Evolutionary conservation across 164 flowering plant genomes (phyloP).

Genomic region (Litsea cubeba): DNA sequence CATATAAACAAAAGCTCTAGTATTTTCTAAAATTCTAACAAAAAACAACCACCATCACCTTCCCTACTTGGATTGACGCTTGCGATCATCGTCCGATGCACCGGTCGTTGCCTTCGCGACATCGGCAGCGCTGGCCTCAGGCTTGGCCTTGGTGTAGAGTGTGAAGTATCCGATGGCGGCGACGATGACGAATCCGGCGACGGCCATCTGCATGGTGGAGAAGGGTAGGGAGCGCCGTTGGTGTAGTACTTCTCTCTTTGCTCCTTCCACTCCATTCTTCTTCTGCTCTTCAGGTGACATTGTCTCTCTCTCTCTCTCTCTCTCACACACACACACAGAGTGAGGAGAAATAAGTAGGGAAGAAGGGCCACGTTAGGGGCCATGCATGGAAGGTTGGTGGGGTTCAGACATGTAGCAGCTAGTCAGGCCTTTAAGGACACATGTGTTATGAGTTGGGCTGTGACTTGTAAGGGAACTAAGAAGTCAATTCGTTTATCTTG

Average conservation of each 20-base stretch:
- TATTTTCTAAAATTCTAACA: not conserved
- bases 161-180: slow-evolving; percentile 14
- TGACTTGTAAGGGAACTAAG: too few species aligned
- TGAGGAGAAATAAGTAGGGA: not conserved
- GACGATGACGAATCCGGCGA: slow-evolving; percentile 5
- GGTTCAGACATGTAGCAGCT: too few species aligned
- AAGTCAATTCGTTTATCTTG: too few species aligned
- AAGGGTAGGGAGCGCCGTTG: slow-evolving; percentile 16
- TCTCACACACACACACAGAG: not conserved
- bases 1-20: not conserved
- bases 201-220: slow-evolving; percentile 7
- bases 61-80: not conserved
- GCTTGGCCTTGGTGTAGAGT: slow-evolving; percentile 16
- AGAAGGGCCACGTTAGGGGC: not conserved
- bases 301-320: not conserved
- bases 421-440: too few species aligned
- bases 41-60: not conserved
- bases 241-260: slow-evolving; percentile 18
- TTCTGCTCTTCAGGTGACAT: not conserved
- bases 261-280: slow-evolving; percentile 5
- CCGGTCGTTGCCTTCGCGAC: slow-evolving; percentile 14
- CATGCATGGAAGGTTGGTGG: too few species aligned
- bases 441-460: too few species aligned
- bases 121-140: slow-evolving; percentile 8
- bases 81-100: not conserved